Evolutionary conservation across 2,329 filamentous ascomycete genomes (phyloP), one percentile per base, ranked within the genome.

Genomic region (Verticillium klebahnii): DNA sequence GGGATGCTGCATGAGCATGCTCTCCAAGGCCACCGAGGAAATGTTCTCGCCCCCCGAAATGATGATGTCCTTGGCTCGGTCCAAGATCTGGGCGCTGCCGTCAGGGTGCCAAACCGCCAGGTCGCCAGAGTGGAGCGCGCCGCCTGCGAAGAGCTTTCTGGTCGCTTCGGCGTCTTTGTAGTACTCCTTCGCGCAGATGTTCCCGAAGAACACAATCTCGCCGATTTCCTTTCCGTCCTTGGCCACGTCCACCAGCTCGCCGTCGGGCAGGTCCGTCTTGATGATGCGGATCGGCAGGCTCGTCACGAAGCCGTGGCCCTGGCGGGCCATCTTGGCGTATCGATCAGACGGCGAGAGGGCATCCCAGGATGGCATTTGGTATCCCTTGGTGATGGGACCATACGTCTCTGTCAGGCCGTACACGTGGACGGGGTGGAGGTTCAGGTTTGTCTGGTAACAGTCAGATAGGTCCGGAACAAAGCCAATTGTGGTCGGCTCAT

Each of bases 11-110:
- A 89, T 89, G 1, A 99, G 84, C 88, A 96, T 92, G 63, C 89
- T 87, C 77, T 99, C 95, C 3, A 99, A 83, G 0, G 95, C 93
- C 1, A 99, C 90, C 0, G 91, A 96, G 2, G 92, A 96, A 65
- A 99, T 98, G 74, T 99, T 99, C 75, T 99, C 95, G 62, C 95
- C 95, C 56, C 91, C 91, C 60, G 91, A 96, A 65, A 99, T 99
- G 70, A 99, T 99, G 60, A 99, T 97, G 72, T 99, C 95, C 80
- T 99, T 99, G 15, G 92, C 91, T 23, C 95, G 85, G 76, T 99
- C 95, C 62, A 96, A 80, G 66, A 99, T 97, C 79, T 98, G 92
- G 55, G 93, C 89, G 62, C 91, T 90, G 1, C 94, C 93, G 72
- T 98, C 95, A 0, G 89, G 84, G 77, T 97, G 92, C 90, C 91